Conservation (phyloP, 2,329 filamentous ascomycete genomes). For the Sporothrix schenckii region DNA sequence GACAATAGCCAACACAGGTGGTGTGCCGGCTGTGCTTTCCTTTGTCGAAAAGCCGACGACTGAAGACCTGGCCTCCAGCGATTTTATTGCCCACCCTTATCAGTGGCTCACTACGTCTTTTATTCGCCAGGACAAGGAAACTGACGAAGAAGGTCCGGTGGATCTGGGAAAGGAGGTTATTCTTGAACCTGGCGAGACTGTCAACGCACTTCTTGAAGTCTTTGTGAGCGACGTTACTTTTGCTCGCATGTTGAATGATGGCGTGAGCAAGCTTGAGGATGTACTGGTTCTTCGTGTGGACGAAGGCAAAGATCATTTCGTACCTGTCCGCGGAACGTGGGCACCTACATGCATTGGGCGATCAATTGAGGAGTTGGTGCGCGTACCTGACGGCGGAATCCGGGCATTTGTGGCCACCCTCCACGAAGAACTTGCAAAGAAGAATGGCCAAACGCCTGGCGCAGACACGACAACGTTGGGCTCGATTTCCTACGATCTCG, state of each 20-base stretch:
- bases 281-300: conserved; percentile 83
- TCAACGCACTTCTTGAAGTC: conserved; percentile 68
- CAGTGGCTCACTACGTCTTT: conserved; percentile 74
- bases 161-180: conserved; percentile 58
- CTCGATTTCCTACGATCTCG: conserved; percentile 58
- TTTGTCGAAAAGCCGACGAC: conserved; percentile 73
- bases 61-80: conserved; percentile 45
- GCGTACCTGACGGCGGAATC: conserved; percentile 80
- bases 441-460: conserved; percentile 38
- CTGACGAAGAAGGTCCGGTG: conserved; percentile 47
- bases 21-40: conserved; percentile 74
- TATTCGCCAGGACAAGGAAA: conserved; percentile 50
- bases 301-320: conserved; percentile 86
- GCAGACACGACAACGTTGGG: conserved; percentile 38
- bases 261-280: conserved; percentile 70
- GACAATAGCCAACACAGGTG: conserved; percentile 90
- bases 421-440: conserved; percentile 38
- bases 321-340: conserved; percentile 79
- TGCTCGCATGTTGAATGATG: conserved; percentile 72
- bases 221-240: conserved; percentile 66
- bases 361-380: conserved; percentile 84
- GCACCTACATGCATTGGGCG: conserved; percentile 79
- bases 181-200: conserved; percentile 82
- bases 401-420: conserved; percentile 53
- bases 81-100: conserved; percentile 44